Percentiles rank a stretch among this genome's conserved stretches.
phyloP scores from a whole-genome alignment of 2,329 filamentous ascomycete species.

The Chaetothyriales sp. region DNA sequence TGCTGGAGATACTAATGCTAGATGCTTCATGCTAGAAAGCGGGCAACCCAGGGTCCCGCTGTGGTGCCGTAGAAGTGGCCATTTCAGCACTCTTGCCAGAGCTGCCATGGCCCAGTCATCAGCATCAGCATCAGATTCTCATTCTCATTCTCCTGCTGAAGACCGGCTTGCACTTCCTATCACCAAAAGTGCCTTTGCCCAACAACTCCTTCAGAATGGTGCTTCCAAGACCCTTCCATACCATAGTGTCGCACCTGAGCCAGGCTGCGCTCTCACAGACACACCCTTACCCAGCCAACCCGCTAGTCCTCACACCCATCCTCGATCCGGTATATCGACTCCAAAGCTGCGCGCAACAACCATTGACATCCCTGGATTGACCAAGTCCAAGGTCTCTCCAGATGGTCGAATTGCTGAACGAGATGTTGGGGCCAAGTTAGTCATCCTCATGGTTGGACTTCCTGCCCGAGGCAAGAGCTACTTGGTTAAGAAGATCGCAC shows the following conservation, averaged over 20 bases:
- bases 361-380: constrained; percentile 91
- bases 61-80: neutral
- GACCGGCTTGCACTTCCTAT: neutral
- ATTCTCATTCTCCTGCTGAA: neutral
- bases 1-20: neutral
- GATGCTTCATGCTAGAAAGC: neutral
- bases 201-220: neutral
- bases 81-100: neutral
- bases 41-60: neutral
- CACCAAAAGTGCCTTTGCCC: neutral
- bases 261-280: constrained; percentile 41
- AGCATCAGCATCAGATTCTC: neutral
- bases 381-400: constrained; percentile 84
- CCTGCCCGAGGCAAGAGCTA: constrained; percentile 95
- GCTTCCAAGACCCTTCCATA: neutral
- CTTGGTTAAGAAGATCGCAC: constrained; percentile 92
- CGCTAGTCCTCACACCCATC: constrained; percentile 49
- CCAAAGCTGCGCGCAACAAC: constrained; percentile 80
- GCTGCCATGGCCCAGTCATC: neutral
- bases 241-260: neutral
- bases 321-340: constrained; percentile 61
- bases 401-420: constrained; percentile 86
- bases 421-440: constrained; percentile 89
- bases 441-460: constrained; percentile 96
- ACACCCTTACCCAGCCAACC: constrained; percentile 49